Evolutionary conservation across 1,284 basidiomycete species (phyloP), one percentile per base, ranked within the genome.

Genomic region (Exobasidium rhododendri): DNA sequence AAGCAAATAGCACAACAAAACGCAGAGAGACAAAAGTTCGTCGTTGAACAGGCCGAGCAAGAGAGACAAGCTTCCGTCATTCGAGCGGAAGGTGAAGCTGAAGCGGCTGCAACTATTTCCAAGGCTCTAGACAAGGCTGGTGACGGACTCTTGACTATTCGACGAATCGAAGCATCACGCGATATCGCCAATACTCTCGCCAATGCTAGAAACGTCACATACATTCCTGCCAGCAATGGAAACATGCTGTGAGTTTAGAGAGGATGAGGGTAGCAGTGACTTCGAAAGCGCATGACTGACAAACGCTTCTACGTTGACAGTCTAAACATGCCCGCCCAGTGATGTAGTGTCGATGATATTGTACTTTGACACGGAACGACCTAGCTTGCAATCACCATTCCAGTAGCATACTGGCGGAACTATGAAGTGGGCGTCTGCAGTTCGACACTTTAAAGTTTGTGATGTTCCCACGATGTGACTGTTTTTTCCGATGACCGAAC

Each of bases 21-120:
- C 88, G 78, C 62, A 64, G 96, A 99, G 83, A 87, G 96, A 51
- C 94, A 94, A 67, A 97, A 96, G 82, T 98, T 98, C 81, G 91
- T 98, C 69, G 94, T 99, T 68, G 96, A 99, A 82, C 94, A 75
- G 69, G 77, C 96, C 35, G 94, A 98, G 81, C 96, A 99, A 89
- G 96, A 98, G 82, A 88, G 94, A 62, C 94, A 98, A 83, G 96
- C 94, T 0, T 89, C 92, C 4, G 94, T 99, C 67, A 97, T 99
- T 68, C 88, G 96, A 61, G 94, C 96, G 1, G 94, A 99, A 81
- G 96, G 96, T 65, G 94, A 99, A 83, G 94, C 94, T 3, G 94
- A 98, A 83, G 96, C 94, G 7, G 76, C 76, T 13, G 58, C 68
- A 58, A 94, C 92, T 62, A 97, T 99, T 77, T 94, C 92, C 14